Conservation (phyloP, 2,329 filamentous ascomycete genomes). For the Cordyceps tenuipes region DNA sequence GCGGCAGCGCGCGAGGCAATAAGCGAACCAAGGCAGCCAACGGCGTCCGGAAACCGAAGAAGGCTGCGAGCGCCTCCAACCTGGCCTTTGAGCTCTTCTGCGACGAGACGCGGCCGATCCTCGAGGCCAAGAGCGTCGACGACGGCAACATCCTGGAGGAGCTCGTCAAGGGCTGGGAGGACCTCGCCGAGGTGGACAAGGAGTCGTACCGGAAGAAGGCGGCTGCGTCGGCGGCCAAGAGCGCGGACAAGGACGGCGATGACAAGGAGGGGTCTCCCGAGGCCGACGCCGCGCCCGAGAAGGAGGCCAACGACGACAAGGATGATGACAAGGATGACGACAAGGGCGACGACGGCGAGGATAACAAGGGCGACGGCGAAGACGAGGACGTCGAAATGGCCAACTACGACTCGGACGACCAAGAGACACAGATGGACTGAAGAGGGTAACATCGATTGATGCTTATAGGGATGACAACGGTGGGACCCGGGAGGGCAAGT, state of each 20-base stretch:
- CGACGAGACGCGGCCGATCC: constrained; percentile 36
- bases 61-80: constrained; percentile 30
- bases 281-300: constrained; percentile 11
- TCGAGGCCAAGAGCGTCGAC: constrained; percentile 38
- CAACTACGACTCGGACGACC: constrained; percentile 37
- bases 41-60: constrained; percentile 31
- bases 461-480: constrained; percentile 25
- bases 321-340: constrained; percentile 31
- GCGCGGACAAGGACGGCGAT: constrained; percentile 16
- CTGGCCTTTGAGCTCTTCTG: constrained; percentile 48
- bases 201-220: constrained; percentile 37
- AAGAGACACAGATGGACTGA: constrained; percentile 25
- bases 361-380: constrained; percentile 27
- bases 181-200: constrained; percentile 39
- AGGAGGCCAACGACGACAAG: constrained; percentile 21
- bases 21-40: constrained; percentile 31
- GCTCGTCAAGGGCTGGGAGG: constrained; percentile 46
- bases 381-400: constrained; percentile 44
- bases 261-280: constrained; percentile 19
- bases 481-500: constrained; percentile 12
- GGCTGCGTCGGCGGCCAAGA: neutral
- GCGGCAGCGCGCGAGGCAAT: neutral
- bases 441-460: neutral
- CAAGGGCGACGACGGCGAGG: constrained; percentile 15
- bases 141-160: constrained; percentile 42